Base-by-base conservation (phyloP, 345 rosid genomes). In the Eutrema heterophyllum region DNA sequence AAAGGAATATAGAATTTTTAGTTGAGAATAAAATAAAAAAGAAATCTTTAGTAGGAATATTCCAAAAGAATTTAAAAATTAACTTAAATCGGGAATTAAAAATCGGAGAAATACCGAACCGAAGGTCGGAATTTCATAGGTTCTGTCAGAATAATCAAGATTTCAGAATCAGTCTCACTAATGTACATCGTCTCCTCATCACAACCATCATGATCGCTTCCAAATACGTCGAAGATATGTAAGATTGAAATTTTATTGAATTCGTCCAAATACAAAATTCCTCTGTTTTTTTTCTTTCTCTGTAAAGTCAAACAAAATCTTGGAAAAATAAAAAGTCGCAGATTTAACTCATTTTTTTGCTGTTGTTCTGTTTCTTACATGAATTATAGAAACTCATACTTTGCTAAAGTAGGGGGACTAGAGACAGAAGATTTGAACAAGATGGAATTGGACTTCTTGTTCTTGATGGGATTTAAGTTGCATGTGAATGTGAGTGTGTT, bases 191-290 rank as follows among this genome's bases (percentile, higher is more conserved):
- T 50, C 88, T 93, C 60, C 92, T 93, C 39, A 82, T 93, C 43
- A 91, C 92, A 1, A 86, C 97, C 0, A 85, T 93, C 84, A 91
- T 91, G 97, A 84, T 89, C 63, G 94, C 98, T 64, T 91, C 98
- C 39, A 93, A 93, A 65, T 91, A 89, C 69, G 96, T 86, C 1
- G 97, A 93, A 70, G 97, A 93, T 83, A 81, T 91, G 98, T 91
- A 74, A 88, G 2, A 8, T 49, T 40, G 3, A 36, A 29, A 2
- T 8, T 41, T 41, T 61, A 61, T 61, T 27, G 16, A 15, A 2
- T 16, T 7, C 21, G 1, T 18, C 30, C 27, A 38, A 52, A 21
- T 8, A 35, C 0, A 32, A 8, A 51, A 9, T 2, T 59, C 9
- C 49, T 71, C 59, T 50, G 43, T 54, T 39, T 29, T 16, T 5